Evolutionary conservation across 2,329 filamentous ascomycete species (phyloP).

Genomic region (Colletotrichum eremochloae): DNA sequence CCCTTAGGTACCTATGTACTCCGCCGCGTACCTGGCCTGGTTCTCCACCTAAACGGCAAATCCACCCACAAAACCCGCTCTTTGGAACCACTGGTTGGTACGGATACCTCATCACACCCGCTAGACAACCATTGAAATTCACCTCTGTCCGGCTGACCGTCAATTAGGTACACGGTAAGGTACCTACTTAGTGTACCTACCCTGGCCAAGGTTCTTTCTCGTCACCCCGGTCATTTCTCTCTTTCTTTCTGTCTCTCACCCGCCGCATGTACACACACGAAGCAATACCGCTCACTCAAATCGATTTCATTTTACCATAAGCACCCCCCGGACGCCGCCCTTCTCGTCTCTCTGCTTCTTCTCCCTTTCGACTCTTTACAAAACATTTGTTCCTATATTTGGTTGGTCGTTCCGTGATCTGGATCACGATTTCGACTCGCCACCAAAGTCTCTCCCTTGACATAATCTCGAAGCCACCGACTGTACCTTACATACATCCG

Average conservation of each 20-base stretch:
- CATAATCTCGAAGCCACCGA: background rate
- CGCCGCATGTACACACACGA: slow-evolving; percentile 9
- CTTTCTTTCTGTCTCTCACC: background rate
- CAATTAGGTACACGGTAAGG: background rate
- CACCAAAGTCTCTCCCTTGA: slow-evolving; percentile 28
- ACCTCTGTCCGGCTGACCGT: slow-evolving; percentile 40
- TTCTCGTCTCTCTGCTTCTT: slow-evolving; percentile 7
- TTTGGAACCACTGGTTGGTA: slow-evolving; percentile 16
- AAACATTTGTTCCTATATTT: background rate
- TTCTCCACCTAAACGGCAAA: slow-evolving; percentile 12
- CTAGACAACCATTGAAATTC: slow-evolving; percentile 34
- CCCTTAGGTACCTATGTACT: background rate
- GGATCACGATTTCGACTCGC: slow-evolving; percentile 27
- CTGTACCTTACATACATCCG: slow-evolving; percentile 9
- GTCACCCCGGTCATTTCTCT: slow-evolving; percentile 30
- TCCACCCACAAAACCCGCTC: slow-evolving; percentile 31
- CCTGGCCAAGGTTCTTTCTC: slow-evolving; percentile 15
- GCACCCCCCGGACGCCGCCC: slow-evolving; percentile 20
- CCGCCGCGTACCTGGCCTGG: too few species aligned
- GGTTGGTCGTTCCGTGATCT: slow-evolving; percentile 25
- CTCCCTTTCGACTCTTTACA: slow-evolving; percentile 11
- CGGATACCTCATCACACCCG: slow-evolving; percentile 19
- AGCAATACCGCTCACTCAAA: slow-evolving; percentile 14
- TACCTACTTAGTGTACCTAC: slow-evolving; percentile 1
- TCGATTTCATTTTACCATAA: slow-evolving; percentile 32